Evolutionary conservation across 2,329 filamentous ascomycete species (phyloP).

Genomic region (Falciphora oryzae): DNA sequence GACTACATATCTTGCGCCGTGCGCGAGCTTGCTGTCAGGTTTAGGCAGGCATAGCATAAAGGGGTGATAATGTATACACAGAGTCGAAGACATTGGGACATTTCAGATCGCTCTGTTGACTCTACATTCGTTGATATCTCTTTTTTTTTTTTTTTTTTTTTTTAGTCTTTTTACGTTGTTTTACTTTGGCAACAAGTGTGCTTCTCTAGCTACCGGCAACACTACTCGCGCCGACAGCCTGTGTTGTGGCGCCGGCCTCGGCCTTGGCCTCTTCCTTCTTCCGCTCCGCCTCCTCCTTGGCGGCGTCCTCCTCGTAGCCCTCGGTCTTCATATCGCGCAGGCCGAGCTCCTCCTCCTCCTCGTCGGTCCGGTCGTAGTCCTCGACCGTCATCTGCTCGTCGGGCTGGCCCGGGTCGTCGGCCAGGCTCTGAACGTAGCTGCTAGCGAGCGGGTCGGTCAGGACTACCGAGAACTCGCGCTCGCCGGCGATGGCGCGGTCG

Average conservation of each 20-base stretch:
- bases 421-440: slow-evolving; percentile 89
- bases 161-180: not conserved
- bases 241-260: slow-evolving; percentile 3
- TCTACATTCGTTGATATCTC: not conserved
- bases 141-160: not conserved
- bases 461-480: slow-evolving; percentile 74
- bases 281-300: slow-evolving; percentile 18
- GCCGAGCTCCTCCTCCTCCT: slow-evolving; percentile 92
- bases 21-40: no score
- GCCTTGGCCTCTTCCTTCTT: slow-evolving; percentile 18
- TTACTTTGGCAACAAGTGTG: not conserved
- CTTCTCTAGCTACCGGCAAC: not conserved
- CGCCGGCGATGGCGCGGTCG: slow-evolving; percentile 71
- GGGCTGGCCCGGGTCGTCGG: slow-evolving; percentile 58
- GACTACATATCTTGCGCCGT: no score
- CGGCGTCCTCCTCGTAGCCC: slow-evolving; percentile 63
- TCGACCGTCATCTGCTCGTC: slow-evolving; percentile 78
- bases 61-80: not conserved
- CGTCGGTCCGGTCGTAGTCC: slow-evolving; percentile 79
- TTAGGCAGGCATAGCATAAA: not conserved
- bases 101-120: not conserved
- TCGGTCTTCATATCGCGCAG: slow-evolving; percentile 90
- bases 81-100: not conserved
- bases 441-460: slow-evolving; percentile 85
- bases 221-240: not conserved